Percentiles rank a stretch among this genome's conserved stretches.
phyloP scores from a whole-genome alignment of 345 rosid species.

The Corchorus olitorius region DNA sequence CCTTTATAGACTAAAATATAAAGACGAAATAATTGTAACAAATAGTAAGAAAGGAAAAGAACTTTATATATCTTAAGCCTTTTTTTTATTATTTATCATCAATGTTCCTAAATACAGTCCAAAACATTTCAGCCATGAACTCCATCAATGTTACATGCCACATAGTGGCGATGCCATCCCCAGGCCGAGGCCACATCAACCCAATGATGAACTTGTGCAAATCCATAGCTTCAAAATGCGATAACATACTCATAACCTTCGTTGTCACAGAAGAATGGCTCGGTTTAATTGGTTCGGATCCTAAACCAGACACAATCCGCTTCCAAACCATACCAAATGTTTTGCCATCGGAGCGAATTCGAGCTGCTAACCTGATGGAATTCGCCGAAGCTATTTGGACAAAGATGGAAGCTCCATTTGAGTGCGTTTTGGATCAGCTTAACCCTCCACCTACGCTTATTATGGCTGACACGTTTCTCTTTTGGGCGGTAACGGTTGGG shows the following conservation, averaged over 20 bases:
- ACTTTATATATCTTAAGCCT: no score
- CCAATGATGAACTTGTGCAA: conserved; percentile 44
- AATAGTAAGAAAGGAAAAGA: no score
- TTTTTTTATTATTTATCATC: neutral
- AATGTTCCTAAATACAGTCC: no score
- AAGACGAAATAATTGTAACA: no score
- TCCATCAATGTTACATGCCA: conserved; percentile 1
- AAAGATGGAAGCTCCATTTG: conserved; percentile 39
- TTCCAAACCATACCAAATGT: conserved; percentile 24
- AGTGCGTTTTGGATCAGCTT: conserved; percentile 36
- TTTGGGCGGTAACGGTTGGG: conserved; percentile 35
- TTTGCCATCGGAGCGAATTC: conserved; percentile 20
- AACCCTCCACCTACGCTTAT: conserved; percentile 22
- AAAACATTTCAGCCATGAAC: neutral
- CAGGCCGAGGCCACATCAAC: conserved; percentile 44
- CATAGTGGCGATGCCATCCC: conserved; percentile 39
- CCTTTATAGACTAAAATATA: no score
- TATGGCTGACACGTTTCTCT: conserved; percentile 33
- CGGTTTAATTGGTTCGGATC: conserved; percentile 16
- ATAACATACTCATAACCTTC: conserved; percentile 24
- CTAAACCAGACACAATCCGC: neutral
- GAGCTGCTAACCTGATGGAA: conserved; percentile 16
- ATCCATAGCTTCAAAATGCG: conserved; percentile 15
- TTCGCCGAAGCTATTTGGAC: conserved; percentile 20
- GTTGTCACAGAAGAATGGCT: conserved; percentile 42